Evolutionary conservation across 2,329 filamentous ascomycete species (phyloP).

Genomic region (Diplodia scrobiculata): DNA sequence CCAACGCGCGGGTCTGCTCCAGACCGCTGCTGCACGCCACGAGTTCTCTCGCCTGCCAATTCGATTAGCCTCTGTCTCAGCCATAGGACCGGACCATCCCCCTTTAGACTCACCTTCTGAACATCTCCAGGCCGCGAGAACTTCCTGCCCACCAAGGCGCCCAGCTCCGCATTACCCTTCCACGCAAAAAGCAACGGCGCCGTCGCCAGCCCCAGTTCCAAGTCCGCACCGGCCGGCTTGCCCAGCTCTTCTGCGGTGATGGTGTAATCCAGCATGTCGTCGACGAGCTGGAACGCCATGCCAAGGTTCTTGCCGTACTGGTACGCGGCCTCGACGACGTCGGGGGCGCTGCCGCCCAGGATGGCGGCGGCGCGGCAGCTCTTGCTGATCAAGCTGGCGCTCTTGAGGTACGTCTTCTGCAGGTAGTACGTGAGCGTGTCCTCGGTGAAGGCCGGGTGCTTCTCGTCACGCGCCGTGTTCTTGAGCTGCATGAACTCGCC

Average conservation of each 20-base stretch:
- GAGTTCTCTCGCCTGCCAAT: slow-evolving; percentile 74
- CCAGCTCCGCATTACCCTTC: slow-evolving; percentile 83
- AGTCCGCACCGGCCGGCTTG: slow-evolving; percentile 90
- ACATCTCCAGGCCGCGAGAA: slow-evolving; percentile 85
- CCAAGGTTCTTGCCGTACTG: slow-evolving; percentile 90
- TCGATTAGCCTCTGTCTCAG: neutral
- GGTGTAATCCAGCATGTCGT: slow-evolving; percentile 98
- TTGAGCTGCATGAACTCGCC: slow-evolving; percentile 99
- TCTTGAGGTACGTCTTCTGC: slow-evolving; percentile 98
- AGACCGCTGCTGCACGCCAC: slow-evolving; percentile 83
- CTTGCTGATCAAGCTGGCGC: slow-evolving; percentile 92
- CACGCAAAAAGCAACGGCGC: slow-evolving; percentile 94
- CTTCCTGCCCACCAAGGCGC: slow-evolving; percentile 85
- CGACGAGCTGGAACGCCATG: slow-evolving; percentile 93
- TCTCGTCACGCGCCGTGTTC: slow-evolving; percentile 88
- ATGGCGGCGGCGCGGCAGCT: slow-evolving; percentile 88
- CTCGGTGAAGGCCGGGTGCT: slow-evolving; percentile 80
- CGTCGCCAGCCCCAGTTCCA: slow-evolving; percentile 90
- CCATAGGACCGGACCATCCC: neutral
- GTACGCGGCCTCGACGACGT: slow-evolving; percentile 89
- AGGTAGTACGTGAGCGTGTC: slow-evolving; percentile 91
- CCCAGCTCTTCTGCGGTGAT: slow-evolving; percentile 80
- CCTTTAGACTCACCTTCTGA: slow-evolving; percentile 63
- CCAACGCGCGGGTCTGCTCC: slow-evolving; percentile 85
- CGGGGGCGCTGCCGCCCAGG: slow-evolving; percentile 72